These are phyloP conservation scores for Nakazawaea anatomiae DNA, from an alignment of 805 yeast genomes.

Conservation along the genomic window DNA sequence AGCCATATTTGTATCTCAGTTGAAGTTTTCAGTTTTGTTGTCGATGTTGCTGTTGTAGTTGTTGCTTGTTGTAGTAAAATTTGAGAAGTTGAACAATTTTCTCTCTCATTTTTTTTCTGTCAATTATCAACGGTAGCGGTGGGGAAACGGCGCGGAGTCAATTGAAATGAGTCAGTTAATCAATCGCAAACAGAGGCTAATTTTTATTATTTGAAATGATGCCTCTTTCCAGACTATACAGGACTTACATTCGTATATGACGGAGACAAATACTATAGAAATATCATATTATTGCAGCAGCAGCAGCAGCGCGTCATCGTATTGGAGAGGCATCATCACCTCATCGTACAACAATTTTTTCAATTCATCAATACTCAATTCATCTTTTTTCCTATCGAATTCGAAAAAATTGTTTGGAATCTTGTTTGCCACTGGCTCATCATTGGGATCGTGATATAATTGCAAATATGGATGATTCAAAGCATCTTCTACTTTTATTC, in stretches of 20 bases:
- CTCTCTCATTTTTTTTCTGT: no score
- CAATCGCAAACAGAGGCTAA: no score
- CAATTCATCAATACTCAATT: conserved; percentile 67
- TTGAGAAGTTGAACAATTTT: no score
- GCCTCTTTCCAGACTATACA: no score
- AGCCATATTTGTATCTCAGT: neutral
- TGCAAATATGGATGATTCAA: conserved; percentile 78
- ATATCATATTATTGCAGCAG: no score
- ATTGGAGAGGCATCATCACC: conserved; percentile 49
- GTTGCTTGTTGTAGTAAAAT: no score
- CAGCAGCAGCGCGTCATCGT: neutral
- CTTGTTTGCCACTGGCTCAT: conserved; percentile 82
- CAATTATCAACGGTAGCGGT: no score
- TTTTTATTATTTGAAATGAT: no score
- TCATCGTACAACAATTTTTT: conserved; percentile 76
- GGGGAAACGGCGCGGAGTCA: no score
- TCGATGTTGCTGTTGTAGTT: neutral
- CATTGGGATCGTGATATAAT: conserved; percentile 91
- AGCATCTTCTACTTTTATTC: conserved; percentile 83
- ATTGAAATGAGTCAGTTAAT: no score
- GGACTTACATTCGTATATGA: no score
- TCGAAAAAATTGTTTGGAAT: conserved; percentile 85
- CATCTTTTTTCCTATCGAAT: conserved; percentile 81
- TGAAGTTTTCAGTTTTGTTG: neutral
- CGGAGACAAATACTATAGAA: no score